Conservation (phyloP, 1,139 yeast genomes). For the Meyerozyma sp. region DNA sequence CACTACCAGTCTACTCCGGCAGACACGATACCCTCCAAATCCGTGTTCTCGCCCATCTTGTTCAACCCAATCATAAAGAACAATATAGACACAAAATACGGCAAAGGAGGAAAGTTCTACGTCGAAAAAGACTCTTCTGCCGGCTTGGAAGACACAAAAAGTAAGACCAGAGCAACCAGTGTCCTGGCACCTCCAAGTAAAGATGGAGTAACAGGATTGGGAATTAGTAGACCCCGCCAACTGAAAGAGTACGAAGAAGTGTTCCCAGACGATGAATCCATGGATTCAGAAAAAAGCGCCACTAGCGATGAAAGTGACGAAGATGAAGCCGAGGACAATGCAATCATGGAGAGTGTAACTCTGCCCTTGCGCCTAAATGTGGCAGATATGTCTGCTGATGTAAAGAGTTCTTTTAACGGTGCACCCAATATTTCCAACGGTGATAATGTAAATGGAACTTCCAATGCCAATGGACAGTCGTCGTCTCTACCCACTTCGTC, state of each 20-base stretch:
- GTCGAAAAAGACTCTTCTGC: constrained; percentile 36
- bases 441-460: background rate
- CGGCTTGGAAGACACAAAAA: constrained; percentile 17
- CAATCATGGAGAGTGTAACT: background rate
- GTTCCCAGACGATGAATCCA: background rate
- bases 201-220: background rate
- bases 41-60: constrained; percentile 73
- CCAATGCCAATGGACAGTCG: background rate
- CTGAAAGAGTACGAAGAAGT: background rate
- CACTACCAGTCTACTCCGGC: constrained; percentile 4
- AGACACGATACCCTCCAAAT: constrained; percentile 15
- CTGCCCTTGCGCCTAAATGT: background rate
- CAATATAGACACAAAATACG: constrained; percentile 76
- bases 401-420: background rate
- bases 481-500: background rate
- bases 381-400: background rate
- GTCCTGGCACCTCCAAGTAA: constrained; percentile 12
- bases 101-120: constrained; percentile 80
- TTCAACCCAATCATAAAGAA: constrained; percentile 76
- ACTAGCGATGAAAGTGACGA: constrained; percentile 31
- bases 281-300: constrained; percentile 5
- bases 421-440: background rate
- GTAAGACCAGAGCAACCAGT: constrained; percentile 35
- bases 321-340: constrained; percentile 21
- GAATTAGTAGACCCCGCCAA: background rate